Base-by-base conservation (phyloP, 345 rosid genomes). In the Linum trigynum region DNA sequence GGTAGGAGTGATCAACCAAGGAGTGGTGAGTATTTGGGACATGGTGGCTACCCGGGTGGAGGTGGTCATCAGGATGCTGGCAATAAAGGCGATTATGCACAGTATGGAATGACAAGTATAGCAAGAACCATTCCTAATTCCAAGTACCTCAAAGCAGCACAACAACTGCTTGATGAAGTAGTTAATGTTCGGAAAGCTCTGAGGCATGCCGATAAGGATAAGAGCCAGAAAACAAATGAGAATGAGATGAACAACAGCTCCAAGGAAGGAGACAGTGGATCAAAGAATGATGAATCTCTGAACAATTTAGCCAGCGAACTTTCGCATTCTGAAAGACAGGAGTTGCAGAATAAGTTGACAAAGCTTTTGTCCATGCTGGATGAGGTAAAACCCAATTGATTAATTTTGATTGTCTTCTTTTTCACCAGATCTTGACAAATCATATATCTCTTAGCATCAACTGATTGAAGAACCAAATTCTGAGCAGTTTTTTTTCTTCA, bases 121-220 rank as follows among this genome's bases (percentile, higher is more conserved):
- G 83, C 86, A 59, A 86, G 94, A 77, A 70, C 78, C 53, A 65
- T 88, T 63, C 87, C 90, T 1, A 81, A 82, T 77, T 82, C 94
- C 0, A 81, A 77, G 78, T 89, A 85, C 85, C 69, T 89, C 74
- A 81, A 70, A 69, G 91, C 87, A 7, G 79, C 86, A 7, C 96
- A 87, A 67, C 91, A 87, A 77, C 79, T 89, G 37, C 85, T 89
- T 15, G 86, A 84, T 63, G 94, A 85, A 69, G 84, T 87, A 57
- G 88, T 81, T 12, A 75, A 74, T 50, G 82, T 87, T 53, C 15
- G 15, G 53, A 9, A 48, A 48, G 89, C 96, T 56, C 53, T 86
- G 75, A 88, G 79, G 77, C 89, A 84, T 61, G 79, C 81, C 53
- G 53, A 15, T 48, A 57, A 57, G 5, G 82, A 76, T 68, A 75